Evolutionary conservation across 352 stramenopile species (phyloP), one percentile per base, ranked within the genome.

Genomic region (Phytophthora hibernalis): DNA sequence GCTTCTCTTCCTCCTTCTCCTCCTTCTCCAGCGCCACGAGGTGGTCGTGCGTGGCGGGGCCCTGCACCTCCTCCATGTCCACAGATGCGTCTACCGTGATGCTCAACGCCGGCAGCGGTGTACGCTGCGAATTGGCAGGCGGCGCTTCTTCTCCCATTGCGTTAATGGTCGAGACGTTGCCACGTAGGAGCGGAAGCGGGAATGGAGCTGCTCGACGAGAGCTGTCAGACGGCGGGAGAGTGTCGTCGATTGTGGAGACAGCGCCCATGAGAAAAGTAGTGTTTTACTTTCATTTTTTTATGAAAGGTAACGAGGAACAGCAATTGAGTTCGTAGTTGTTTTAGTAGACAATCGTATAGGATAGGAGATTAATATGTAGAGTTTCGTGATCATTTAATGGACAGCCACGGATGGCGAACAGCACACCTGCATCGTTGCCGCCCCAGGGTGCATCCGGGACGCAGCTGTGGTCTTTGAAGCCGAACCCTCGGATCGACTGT

Each of bases 21-120:
- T 45, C 54, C 69, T 73, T 64, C 33, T 54, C 43, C 35, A 64
- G 66, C 37, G 53, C 45, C 44, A 70, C 71, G 35, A 74, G 18
- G 35, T 76, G 66, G 50, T 68, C 56, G 35, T 76, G 68, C 15
- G 68, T 79, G 24, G 79, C 76, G 15, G 82, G 80, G 0, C 65
- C 73, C 38, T 89, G 76, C 22, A 65, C 30, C 44, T 91, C 77
- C 31, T 76, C 66, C 47, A 70, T 45, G 37, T 69, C 68, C 45
- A 68, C 56, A 10, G 60, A 62, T 52, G 70, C 33, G 66, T 64
- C 62, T 54, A 76, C 64, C n/a, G 51, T 55, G 62, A 76, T 81
- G 64, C 45, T 74, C 26, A 80, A 56, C 33, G 68, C 52, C 30
- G 72, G 71, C 28, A 73, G 54, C 31, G 70, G 48, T 15, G 44